Base-by-base conservation (phyloP, 225 moss, liverwort and hornwort species). In the Antitrichia curtipendula region DNA sequence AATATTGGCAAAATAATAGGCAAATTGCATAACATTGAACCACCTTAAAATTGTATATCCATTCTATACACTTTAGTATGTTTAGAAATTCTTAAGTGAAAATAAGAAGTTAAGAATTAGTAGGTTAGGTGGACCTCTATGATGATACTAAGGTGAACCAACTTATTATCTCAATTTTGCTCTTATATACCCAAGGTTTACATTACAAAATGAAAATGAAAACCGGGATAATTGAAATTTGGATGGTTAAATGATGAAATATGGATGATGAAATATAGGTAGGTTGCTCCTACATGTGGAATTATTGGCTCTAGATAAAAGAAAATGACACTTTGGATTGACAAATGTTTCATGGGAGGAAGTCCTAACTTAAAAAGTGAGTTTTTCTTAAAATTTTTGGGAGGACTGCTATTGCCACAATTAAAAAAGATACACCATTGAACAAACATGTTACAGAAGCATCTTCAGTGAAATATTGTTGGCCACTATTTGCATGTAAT, bases 171-270 rank as follows among this genome's bases (percentile, higher is more conserved):
- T 73, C 31, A 47, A 47, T 47, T 49, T 74, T 0, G 0, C 2
- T 32, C 20, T 50, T 75, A 17, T 12, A 0, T 50, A 20, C 0
- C 3, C 5, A 32, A 75, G 2, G 12, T 0, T 1, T 8, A 20
- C 20, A 49, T 74, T 0, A 0, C 4, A 2, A 74, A 31, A 31
- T 11, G 2, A 74, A 32, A 74, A 32, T 21, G 3, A 21, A 17
- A 4, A 18, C 31, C 2, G 13, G 0, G 6, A 23, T 7, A 75
- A 36, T 36, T 72, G 6, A 50, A 34, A 23, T 52, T 36, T 52
- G 36, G 13, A 0, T 50, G 14, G 15, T 22, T 52, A n/a, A n/a
- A n/a, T n/a, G n/a, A n/a, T n/a, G n/a, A n/a, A n/a, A n/a, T n/a
- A n/a, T n/a, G n/a, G n/a, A n/a, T n/a, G n/a, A n/a, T n/a, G n/a